These are phyloP conservation scores for Crithidia sp. DNA, from an alignment of 208 protist genomes.

Conservation along the genomic window DNA sequence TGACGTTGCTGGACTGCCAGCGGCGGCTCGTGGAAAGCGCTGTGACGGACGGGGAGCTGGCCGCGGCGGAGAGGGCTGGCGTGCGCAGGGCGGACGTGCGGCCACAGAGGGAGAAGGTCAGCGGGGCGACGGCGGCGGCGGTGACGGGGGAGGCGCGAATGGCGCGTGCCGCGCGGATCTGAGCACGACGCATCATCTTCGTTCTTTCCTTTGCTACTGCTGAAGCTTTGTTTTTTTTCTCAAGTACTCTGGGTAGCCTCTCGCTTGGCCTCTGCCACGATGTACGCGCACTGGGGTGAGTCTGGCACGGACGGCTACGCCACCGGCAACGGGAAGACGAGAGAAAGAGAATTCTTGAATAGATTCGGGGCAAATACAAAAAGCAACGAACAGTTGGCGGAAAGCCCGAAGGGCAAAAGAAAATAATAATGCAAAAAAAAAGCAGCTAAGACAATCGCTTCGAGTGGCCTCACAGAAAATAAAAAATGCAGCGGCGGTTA, in stretches of 20 bases:
- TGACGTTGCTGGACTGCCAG: conserved; percentile 37
- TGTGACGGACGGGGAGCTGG: neutral
- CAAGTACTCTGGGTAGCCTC: neutral
- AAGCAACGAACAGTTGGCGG: neutral
- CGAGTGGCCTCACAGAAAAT: neutral
- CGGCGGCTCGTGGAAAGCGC: conserved; percentile 7
- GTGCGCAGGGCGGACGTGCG: neutral
- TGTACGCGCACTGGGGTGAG: no score
- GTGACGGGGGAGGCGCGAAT: neutral
- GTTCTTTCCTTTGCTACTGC: neutral
- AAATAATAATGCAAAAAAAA: neutral
- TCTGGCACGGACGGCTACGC: no score
- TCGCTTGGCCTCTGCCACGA: no score
- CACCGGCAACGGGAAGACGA: no score
- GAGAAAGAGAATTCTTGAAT: no score
- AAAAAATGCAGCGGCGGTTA: neutral
- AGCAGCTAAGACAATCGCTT: neutral
- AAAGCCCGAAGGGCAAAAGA: no score
- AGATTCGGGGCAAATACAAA: neutral
- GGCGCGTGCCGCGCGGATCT: conserved; percentile 13
- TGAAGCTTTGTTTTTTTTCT: neutral
- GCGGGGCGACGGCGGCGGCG: neutral
- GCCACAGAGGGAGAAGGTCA: neutral
- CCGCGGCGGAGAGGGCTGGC: neutral
- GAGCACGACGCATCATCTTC: conserved; percentile 20